Evolutionary conservation across 208 protist genomes (phyloP), one percentile per base, ranked within the genome.

Genomic region (Acanthamoeba lenticulata): DNA sequence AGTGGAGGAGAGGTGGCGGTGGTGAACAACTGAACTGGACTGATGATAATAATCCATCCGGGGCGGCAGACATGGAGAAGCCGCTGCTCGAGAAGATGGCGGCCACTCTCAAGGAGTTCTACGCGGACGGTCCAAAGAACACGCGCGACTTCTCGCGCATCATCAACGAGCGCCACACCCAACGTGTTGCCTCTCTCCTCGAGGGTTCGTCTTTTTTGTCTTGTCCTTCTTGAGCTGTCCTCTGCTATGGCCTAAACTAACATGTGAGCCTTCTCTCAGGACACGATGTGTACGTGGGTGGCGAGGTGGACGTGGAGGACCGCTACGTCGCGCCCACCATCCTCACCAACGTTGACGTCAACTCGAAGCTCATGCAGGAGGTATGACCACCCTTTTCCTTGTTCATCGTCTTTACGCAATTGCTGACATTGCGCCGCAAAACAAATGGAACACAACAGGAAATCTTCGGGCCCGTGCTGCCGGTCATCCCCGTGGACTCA

Each of bases 391-490:
- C 52, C 52, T 60, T 11, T 21, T 60, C 52, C 52, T 27, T 11
- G 52, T 60, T 60, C 52, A 21, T 27, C 11, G 11, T 11, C 15
- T 11, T 60, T 60, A 11, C 11, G 11, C 52, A 21, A 11, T 60
- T 60, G 21, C 15, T 60, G 52, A 91, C 27, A 57, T 98, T 60
- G 15, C 21, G 52, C 52, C 15, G 11, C 21, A 97, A 98, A 96
- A n/a, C n/a, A n/a, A 62, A 27, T 7, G 97, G 98, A n/a, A 15
- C 40, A 9, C 5, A 29, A 24, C 6, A 79, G 45, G 98, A 99
- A 94, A 98, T 99, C 52, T 99, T 99, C 95, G 98, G 98, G 9
- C 98, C 98, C 24, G 89, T 99, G 21, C 94, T 99, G 27, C 97
- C 98, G n/a, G 86, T 98, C 2, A 38, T 98, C 6, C 52, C 96